Evolutionary conservation across 176 grass and related monocot species (phyloP), one percentile per base, ranked within the genome.

Genomic region (maize (Zea mays)): DNA sequence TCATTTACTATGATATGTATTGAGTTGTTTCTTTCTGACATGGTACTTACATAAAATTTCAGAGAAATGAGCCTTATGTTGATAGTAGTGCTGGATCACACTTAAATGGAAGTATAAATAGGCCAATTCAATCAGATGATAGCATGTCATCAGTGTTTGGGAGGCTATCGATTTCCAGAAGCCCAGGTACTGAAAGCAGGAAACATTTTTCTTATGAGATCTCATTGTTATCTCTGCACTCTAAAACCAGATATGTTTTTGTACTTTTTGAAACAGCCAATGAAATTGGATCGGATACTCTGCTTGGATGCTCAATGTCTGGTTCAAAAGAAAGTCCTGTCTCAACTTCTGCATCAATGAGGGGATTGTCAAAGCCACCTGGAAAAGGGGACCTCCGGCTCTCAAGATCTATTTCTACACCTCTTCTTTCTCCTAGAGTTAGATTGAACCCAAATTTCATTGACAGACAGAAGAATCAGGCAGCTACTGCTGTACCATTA

Each of bases 111-210:
- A 80, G 82, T 38, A 14, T 49, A 21, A 81, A 91, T 84, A 45
- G 74, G 17, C 21, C 80, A 57, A 27, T 78, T 20, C 82, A 83
- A 75, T 64, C 65, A 62, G 85, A 88, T 77, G 82, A 43, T 86
- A 93, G 71, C 85, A 63, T 90, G 61, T 86, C 86, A 50, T 70
- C 85, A 57, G 81, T 82, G 66, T 85, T 90, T 61, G 84, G 83
- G 60, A 94, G 78, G 79, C 46, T 92, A 44, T 92, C 83, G 12
- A 37, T 90, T 75, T 88, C 91, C 69, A 91, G 83, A 83, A 75
- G 44, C 76, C 75, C 80, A 86, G 91, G 88, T 85, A 47, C 16
- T 57, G 9, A 77, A 61, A 69, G 73, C 57, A 70, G 39, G 58
- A 50, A 67, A 75, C 15, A 72, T 34, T 41, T 60, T n/a, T 74